Percentiles rank a stretch among this genome's conserved stretches.
Conservation (phyloP, 2,329 filamentous ascomycete genomes). For the Pyrenophora teres region DNA sequence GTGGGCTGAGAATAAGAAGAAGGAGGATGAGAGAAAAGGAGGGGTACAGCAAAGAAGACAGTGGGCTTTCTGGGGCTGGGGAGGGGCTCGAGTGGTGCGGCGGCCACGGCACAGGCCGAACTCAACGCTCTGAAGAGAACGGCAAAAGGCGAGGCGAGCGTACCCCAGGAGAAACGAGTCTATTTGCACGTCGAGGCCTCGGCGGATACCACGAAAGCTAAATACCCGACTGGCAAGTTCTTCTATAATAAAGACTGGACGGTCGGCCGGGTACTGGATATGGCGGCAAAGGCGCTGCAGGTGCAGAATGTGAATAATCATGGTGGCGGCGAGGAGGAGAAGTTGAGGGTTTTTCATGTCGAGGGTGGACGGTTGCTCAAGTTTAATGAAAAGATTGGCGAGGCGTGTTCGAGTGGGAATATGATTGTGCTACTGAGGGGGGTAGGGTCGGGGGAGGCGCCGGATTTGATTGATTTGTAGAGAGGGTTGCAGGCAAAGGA, state of each 20-base stretch:
- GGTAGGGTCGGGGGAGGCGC: slow-evolving; percentile 72
- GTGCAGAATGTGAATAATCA: slow-evolving; percentile 85
- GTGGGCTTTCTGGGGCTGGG: slow-evolving; percentile 32
- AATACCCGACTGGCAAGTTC: slow-evolving; percentile 69
- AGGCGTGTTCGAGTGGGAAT: slow-evolving; percentile 76
- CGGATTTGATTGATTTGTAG: slow-evolving; percentile 67
- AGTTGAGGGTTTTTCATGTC: slow-evolving; percentile 87
- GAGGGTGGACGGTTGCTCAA: slow-evolving; percentile 85
- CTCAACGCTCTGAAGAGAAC: slow-evolving; percentile 80
- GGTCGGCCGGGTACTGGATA: slow-evolving; percentile 80
- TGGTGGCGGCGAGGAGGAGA: slow-evolving; percentile 74
- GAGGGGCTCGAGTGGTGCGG: slow-evolving; percentile 34
- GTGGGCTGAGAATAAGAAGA: slow-evolving; percentile 82
- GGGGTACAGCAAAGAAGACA: slow-evolving; percentile 24
- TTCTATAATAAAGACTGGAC: slow-evolving; percentile 73
- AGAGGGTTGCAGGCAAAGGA: background rate
- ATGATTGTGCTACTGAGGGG: slow-evolving; percentile 88
- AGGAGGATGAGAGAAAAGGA: slow-evolving; percentile 65
- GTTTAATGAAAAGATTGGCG: slow-evolving; percentile 84
- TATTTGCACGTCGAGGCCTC: slow-evolving; percentile 92
- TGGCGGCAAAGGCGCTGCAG: slow-evolving; percentile 75
- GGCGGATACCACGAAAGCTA: slow-evolving; percentile 80
- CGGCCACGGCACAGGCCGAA: slow-evolving; percentile 68
- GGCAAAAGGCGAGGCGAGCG: slow-evolving; percentile 86
- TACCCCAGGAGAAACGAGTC: slow-evolving; percentile 80